Percentiles rank a stretch among this genome's conserved stretches.
These are phyloP conservation scores for Omphalotus olearius DNA, from an alignment of 1,284 basidiomycete species.

Conservation along the genomic window DNA sequence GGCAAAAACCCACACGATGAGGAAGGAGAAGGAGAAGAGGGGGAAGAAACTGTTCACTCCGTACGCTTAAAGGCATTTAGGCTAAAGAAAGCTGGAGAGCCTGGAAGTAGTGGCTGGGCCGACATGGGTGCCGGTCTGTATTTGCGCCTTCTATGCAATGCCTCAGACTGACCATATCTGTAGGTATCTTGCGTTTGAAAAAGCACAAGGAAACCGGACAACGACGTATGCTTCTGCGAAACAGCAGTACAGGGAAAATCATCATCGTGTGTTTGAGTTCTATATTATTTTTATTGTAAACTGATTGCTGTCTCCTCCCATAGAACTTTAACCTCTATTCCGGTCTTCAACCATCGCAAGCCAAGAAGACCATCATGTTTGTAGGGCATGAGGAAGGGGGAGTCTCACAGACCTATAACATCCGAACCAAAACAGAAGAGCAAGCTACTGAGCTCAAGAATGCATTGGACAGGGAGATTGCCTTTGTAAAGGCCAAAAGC, in stretches of 20 bases:
- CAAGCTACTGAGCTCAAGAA: conserved; percentile 56
- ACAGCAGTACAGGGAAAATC: conserved; percentile 69
- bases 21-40: conserved; percentile 80
- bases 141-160: background rate
- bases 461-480: conserved; percentile 62
- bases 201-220: conserved; percentile 56
- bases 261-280: conserved; percentile 47
- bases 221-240: conserved; percentile 61
- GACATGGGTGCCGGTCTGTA: conserved; percentile 24
- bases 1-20: conserved; percentile 49
- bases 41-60: conserved; percentile 67
- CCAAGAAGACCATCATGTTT: conserved; percentile 55
- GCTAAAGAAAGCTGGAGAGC: conserved; percentile 50
- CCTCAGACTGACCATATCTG: conserved; percentile 1
- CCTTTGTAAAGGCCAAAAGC: conserved; percentile 35
- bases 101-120: conserved; percentile 47
- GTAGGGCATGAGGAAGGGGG: conserved; percentile 62
- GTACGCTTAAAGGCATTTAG: conserved; percentile 62
- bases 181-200: conserved; percentile 67
- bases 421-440: conserved; percentile 62
- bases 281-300: conserved; percentile 1
- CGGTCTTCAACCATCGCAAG: conserved; percentile 45
- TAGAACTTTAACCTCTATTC: conserved; percentile 69
- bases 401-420: conserved; percentile 51
- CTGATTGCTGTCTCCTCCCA: conserved; percentile 8